Evolutionary conservation across 257 asterid genomes (phyloP), one percentile per base, ranked within the genome.

Genomic region (Solanum clarkiae): DNA sequence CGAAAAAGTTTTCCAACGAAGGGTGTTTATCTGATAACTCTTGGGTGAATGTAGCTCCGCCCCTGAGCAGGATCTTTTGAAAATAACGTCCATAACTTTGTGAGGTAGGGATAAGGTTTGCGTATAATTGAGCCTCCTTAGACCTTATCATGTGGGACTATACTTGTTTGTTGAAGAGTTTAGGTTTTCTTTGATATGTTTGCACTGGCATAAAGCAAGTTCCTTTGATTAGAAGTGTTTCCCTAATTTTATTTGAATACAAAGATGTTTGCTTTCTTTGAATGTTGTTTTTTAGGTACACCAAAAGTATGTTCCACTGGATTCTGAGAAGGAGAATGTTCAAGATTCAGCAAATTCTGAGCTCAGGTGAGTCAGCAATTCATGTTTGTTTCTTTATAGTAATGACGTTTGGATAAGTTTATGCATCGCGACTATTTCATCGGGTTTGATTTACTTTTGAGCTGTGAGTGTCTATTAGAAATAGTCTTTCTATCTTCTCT

Each of bases 231-330:
- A 5, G 57, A 45, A 74, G 42, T n/a, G 81, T 10, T 51, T 18
- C 10, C 13, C 47, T n/a, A 44, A 20, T 60, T n/a, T 69, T 36
- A 7, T 40, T 20, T 79, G 57, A 53, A 68, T 77, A 59, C 40
- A 55, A 59, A 24, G 29, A 20, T 72, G 53, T 47, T n/a, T 54
- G 20, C 49, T 32, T 11, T 85, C 0, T 36, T 81, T 45, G 17
- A 63, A 54, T 42, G 17, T 57, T 56, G 32, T 65, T 69, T 84
- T 84, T 80, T 82, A 94, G 97, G 89, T 85, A 68, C 88, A 71
- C 86, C 93, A 87, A 70, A 90, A 89, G 22, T 94, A 94, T 88
- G 91, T 91, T 49, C 93, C 95, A 86, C 91, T 94, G 66, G 93
- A 94, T 59, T 92, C 91, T 54, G 87, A 87, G 77, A 86, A 86